Base-by-base conservation (phyloP, 1,139 yeast species). In the Candida mesenterica region DNA sequence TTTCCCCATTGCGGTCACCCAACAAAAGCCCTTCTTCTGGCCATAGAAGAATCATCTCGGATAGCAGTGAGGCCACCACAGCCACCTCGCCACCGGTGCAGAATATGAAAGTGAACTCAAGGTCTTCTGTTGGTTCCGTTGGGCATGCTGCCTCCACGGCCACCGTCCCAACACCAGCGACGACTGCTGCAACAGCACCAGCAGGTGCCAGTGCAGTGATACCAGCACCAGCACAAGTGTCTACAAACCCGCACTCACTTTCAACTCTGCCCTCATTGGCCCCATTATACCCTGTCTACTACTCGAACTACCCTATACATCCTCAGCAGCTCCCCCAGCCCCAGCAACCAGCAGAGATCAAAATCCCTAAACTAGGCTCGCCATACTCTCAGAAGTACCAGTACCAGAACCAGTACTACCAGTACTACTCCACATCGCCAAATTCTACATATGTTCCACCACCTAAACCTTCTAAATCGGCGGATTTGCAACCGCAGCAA, bases 371-470 rank as follows among this genome's bases (percentile, higher is more conserved):
- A n/a, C 43, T 60, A 28, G 67, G 68, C 1, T 61, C 68, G 4
- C 69, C 71, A 4, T 62, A 62, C 42, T 55, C 62, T 28, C 68
- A 59, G 33, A 62, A 62, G 40, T 60, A 59, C 41, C 46, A 33
- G 19, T 36, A 38, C 8, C 45, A 38, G 13, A 41, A 40, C 33
- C 35, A 30, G 22, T 44, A 51, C 13, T 60, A 59, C 40, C 62
- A 55, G 29, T 60, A 59, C 43, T 59, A 50, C 36, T 43, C 43
- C 15, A 46, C 47, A 9, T 44, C 52, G 3, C 48, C 51, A 16
- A 44, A 44, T 10, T 33, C 33, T 2, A 35, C 41, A 8, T 31
- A 26, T 19, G 24, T 18, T 13, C 4, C 34, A 7, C 23, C 25
- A 14, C 10, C 29, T 4, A 29, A 25, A 15, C 26, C 12, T 24